Percentiles rank a stretch among this genome's conserved stretches.
Evolutionary conservation across 2,329 filamentous ascomycete species (phyloP).

Genomic region (Aspergillus ibericus): DNA sequence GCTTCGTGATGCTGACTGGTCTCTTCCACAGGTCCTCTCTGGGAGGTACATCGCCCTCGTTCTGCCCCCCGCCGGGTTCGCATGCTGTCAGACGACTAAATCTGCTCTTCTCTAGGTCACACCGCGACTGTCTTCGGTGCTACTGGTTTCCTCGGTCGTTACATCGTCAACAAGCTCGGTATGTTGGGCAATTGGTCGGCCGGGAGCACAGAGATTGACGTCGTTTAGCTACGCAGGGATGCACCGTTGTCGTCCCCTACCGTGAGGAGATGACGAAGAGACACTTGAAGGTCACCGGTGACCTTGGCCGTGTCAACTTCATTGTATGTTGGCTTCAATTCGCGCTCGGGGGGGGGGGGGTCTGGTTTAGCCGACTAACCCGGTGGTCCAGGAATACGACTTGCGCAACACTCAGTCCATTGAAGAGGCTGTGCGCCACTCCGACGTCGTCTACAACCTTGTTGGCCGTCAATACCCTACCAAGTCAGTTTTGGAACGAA

Average conservation of each 20-base stretch:
- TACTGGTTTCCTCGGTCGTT: constrained; percentile 90
- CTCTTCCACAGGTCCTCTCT: constrained; percentile 67
- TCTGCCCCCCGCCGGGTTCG: constrained; percentile 18
- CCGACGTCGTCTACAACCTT: constrained; percentile 96
- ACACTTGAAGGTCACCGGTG: constrained; percentile 93
- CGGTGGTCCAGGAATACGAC: constrained; percentile 73
- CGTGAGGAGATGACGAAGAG: constrained; percentile 98
- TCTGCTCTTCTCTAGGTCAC: constrained; percentile 62
- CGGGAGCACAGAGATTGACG: constrained; percentile 34
- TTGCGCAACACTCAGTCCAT: constrained; percentile 92
- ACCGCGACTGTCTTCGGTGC: constrained; percentile 98
- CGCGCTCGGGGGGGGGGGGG: background rate
- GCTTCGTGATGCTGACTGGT: constrained; percentile 23
- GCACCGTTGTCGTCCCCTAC: constrained; percentile 88
- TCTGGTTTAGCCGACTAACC: constrained; percentile 17
- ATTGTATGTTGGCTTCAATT: constrained; percentile 55
- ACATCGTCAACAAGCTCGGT: constrained; percentile 95
- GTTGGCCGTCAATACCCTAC: constrained; percentile 93
- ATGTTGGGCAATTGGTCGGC: constrained; percentile 28
- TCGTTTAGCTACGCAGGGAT: constrained; percentile 78
- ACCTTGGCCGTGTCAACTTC: constrained; percentile 86
- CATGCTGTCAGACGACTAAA: constrained; percentile 27
- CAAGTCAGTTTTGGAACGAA: constrained; percentile 63
- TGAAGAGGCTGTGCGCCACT: constrained; percentile 94
- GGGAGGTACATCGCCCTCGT: constrained; percentile 63